A percentile compares a stretch with the other conserved stretches of the same genome.
These are phyloP conservation scores for Chrysosphaeria jannelii DNA, from an alignment of 2,329 filamentous ascomycete genomes.

Conservation along the genomic window DNA sequence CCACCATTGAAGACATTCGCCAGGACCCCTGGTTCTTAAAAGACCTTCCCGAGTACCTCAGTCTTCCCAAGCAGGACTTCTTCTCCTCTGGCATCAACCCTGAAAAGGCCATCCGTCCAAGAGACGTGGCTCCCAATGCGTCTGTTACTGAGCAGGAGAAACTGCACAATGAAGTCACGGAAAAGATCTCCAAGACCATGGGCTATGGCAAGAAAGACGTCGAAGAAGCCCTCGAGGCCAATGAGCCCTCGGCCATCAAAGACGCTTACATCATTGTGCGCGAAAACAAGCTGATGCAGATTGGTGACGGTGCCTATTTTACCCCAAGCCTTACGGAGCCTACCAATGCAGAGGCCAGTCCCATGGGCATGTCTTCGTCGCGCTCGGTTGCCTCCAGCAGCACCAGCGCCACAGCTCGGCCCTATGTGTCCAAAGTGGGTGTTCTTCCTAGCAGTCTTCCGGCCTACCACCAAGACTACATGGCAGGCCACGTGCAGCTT, in stretches of 20 bases:
- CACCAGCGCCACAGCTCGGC: slow-evolving; percentile 16
- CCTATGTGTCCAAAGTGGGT: slow-evolving; percentile 58
- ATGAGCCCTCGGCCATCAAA: slow-evolving; percentile 93
- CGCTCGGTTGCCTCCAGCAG: slow-evolving; percentile 20
- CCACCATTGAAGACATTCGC: slow-evolving; percentile 79
- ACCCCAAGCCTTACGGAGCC: too few relatives aligned
- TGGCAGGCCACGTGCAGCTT: slow-evolving; percentile 26
- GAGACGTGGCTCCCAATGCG: slow-evolving; percentile 51
- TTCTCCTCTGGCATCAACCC: slow-evolving; percentile 82
- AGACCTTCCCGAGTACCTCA: slow-evolving; percentile 61
- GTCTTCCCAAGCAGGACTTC: slow-evolving; percentile 71
- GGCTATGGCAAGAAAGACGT: slow-evolving; percentile 88
- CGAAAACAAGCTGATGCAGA: slow-evolving; percentile 92
- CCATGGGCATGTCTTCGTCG: slow-evolving; percentile 22
- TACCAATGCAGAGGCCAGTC: slow-evolving; percentile 15
- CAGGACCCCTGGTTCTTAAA: slow-evolving; percentile 82
- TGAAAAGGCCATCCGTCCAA: slow-evolving; percentile 65
- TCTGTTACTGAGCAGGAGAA: slow-evolving; percentile 58
- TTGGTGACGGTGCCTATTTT: slow-evolving; percentile 16
- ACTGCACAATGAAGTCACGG: slow-evolving; percentile 71
- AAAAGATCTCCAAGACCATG: slow-evolving; percentile 94
- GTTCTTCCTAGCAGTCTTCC: slow-evolving; percentile 78
- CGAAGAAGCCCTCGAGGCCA: slow-evolving; percentile 67
- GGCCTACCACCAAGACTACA: slow-evolving; percentile 68
- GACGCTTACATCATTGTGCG: slow-evolving; percentile 95